These are phyloP conservation scores for Boletus tylopilopsis DNA, from an alignment of 768 basidiomycete species.

Conservation along the genomic window DNA sequence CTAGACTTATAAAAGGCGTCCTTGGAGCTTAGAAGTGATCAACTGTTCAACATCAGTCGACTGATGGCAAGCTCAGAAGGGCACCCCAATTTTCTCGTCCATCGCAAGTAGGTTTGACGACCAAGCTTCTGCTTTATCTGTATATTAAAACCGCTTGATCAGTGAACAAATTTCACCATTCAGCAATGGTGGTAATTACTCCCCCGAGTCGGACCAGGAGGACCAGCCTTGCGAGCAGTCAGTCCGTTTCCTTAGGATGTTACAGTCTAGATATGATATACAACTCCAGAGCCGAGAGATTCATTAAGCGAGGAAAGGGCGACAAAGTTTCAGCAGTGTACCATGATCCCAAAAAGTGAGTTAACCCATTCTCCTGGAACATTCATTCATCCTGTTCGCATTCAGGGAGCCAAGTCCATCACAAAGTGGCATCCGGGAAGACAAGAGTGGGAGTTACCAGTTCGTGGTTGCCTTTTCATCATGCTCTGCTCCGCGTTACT, in stretches of 20 bases:
- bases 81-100: not conserved
- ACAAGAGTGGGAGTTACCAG: not conserved
- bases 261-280: not conserved
- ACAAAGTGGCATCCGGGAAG: not conserved
- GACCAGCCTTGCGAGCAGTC: not conserved
- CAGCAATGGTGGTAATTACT: not conserved
- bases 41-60: not conserved
- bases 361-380: not conserved
- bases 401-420: not conserved
- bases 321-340: fast-evolving
- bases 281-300: not conserved
- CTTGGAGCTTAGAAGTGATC: not conserved
- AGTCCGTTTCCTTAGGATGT: not conserved
- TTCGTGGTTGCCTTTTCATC: too few species aligned
- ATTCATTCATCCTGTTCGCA: not conserved
- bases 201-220: not conserved
- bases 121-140: not conserved
- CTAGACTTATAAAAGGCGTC: slow-evolving; percentile 17
- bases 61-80: not conserved
- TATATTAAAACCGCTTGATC: not conserved
- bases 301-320: slow-evolving; percentile 2
- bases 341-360: not conserved
- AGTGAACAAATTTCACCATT: not conserved
- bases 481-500: too few species aligned
- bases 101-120: not conserved